Base-by-base conservation (phyloP, 2,329 filamentous ascomycete species). In the Diaporthe velutina region DNA sequence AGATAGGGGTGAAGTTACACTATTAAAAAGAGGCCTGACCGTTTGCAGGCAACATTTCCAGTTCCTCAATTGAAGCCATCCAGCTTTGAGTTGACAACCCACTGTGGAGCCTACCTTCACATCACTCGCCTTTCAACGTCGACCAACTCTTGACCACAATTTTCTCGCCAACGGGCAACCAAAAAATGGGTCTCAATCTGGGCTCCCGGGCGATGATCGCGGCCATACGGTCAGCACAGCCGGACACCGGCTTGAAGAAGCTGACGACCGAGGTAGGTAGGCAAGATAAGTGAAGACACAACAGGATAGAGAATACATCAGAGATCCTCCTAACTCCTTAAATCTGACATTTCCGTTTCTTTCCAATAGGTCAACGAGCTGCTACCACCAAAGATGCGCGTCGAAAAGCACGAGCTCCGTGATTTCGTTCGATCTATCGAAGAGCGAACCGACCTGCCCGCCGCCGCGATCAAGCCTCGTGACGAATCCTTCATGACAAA, bases 361-460 rank as follows among this genome's bases (percentile, higher is more conserved):
- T n/a, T 5, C n/a, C 4, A 3, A 25, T 35, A 71, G 68, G 68
- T 61, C 55, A 71, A 71, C 55, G n/a, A 48, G 8, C 28, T 57
- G n/a, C 54, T 71, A 13, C 68, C 68, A 17, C 6, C 68, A 9
- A 50, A 71, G 22, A 71, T 71, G 40, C 1, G 30, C 6, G 15
- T 71, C 2, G 5, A 50, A 15, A 60, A 71, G 40, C 33, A 52
- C 42, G 2, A 50, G n/a, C 19, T 71, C 1, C 30, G 42, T 0
- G 55, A 61, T 17, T 40, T 60, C 13, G 6, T 61, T 15, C 40
- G 42, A 38, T 33, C 38, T 12, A 38, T 42, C 1, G 66, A 35
- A 0, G 38, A 58, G 17, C 7, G 12, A 6, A 12, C 22, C 30
- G 13, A 58, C 38, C 10, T 1, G 25, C 25, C 6, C 1, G 15